These are phyloP conservation scores for Puccinia horiana DNA, from an alignment of 1,284 basidiomycete genomes.

Conservation along the genomic window DNA sequence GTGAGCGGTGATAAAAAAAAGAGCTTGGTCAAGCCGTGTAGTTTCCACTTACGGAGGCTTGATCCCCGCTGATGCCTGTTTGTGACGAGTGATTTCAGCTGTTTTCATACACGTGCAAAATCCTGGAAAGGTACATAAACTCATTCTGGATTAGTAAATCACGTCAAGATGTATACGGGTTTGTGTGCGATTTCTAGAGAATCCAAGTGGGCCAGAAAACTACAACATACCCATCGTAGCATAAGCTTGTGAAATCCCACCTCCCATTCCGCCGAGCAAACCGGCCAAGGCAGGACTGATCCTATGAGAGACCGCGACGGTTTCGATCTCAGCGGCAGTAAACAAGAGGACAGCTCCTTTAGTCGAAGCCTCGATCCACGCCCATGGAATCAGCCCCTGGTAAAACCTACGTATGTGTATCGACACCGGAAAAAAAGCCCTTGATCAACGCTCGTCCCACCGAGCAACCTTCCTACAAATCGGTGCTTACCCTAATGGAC, in stretches of 20 bases:
- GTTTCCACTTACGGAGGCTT: constrained; percentile 82
- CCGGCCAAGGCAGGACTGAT: constrained; percentile 79
- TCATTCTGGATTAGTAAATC: background rate
- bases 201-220: no score
- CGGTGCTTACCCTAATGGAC: constrained; percentile 68
- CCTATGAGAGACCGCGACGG: constrained; percentile 66
- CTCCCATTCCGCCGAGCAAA: constrained; percentile 92
- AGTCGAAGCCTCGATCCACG: constrained; percentile 99
- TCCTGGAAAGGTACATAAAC: constrained; percentile 63
- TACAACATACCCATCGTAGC: constrained; percentile 88
- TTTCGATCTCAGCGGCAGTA: constrained; percentile 91
- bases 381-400: constrained; percentile 99
- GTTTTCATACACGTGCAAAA: constrained; percentile 99
- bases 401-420: constrained; percentile 64
- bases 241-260: constrained; percentile 96
- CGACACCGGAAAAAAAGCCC: background rate
- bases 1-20: background rate
- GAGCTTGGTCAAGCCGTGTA: background rate
- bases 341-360: constrained; percentile 97
- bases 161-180: background rate
- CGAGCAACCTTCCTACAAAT: background rate
- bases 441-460: background rate
- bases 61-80: constrained; percentile 83
- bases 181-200: background rate
- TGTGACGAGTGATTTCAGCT: constrained; percentile 96